Conservation (phyloP, 202 grass and related monocot genomes). For the Zizania palustris region DNA sequence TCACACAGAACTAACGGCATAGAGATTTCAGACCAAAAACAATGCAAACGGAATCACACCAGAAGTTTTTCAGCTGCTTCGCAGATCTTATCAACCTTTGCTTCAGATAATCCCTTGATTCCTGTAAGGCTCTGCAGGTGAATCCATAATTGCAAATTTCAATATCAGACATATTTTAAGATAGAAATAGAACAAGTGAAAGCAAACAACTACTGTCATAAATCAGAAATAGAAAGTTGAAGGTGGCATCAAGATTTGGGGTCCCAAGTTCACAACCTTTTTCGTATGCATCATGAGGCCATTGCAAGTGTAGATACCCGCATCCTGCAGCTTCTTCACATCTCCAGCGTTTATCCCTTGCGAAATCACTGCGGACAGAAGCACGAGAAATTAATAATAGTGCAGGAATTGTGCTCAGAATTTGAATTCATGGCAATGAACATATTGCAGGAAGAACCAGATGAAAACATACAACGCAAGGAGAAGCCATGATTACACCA, state of each 20-base stretch:
- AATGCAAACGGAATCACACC: slow-evolving; percentile 40
- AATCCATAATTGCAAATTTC: not conserved
- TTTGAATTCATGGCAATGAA: slow-evolving; percentile 12
- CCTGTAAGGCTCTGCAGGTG: slow-evolving; percentile 68
- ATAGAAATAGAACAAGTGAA: slow-evolving; percentile 5
- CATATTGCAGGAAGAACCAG: not conserved
- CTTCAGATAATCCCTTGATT: slow-evolving; percentile 92
- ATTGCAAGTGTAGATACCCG: slow-evolving; percentile 97
- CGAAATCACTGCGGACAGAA: slow-evolving; percentile 70
- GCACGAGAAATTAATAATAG: slow-evolving; percentile 11
- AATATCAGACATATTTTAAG: slow-evolving; percentile 9
- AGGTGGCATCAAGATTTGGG: slow-evolving; percentile 2
- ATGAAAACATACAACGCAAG: not conserved
- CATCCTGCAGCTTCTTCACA: slow-evolving; percentile 95
- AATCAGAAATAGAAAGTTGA: slow-evolving; percentile 6
- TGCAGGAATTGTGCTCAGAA: not conserved
- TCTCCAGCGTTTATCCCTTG: slow-evolving; percentile 97
- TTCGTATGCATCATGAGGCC: slow-evolving; percentile 99
- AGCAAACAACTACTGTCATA: not conserved
- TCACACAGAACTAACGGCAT: slow-evolving; percentile 3
- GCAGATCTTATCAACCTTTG: slow-evolving; percentile 92
- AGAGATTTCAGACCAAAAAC: slow-evolving; percentile 18
- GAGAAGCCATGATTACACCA: not conserved
- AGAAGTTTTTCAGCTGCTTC: slow-evolving; percentile 91
- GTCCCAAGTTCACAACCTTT: slow-evolving; percentile 50